Evolutionary conservation across 176 grass and related monocot genomes (phyloP).

Genomic region (Cenchrus purpureus): DNA sequence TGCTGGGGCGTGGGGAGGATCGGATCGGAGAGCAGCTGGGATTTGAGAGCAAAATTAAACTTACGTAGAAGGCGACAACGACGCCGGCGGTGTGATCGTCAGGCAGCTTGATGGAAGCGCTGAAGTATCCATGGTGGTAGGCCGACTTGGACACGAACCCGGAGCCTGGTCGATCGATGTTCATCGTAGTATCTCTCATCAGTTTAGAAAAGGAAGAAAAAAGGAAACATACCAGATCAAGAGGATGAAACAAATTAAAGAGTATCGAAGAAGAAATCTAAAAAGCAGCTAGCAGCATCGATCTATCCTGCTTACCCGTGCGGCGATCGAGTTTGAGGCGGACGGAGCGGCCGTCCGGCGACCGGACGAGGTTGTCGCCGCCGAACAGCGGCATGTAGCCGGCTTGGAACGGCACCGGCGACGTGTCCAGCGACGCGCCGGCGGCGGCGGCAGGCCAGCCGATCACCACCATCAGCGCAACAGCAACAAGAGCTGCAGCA

Average conservation of each 20-base stretch:
- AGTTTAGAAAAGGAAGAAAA: not conserved
- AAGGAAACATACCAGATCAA: not conserved
- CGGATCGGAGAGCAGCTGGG: no score
- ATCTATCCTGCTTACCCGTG: constrained; percentile 46
- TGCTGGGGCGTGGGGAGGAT: no score
- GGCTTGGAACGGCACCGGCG: constrained; percentile 60
- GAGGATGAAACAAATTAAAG: not conserved
- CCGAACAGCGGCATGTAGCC: constrained; percentile 73
- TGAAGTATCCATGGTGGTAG: constrained; percentile 85
- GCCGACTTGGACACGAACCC: constrained; percentile 73
- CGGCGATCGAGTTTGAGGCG: constrained; percentile 65
- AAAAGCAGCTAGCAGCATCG: not conserved
- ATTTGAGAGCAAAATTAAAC: not conserved
- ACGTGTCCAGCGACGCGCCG: constrained; percentile 31
- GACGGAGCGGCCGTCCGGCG: constrained; percentile 50
- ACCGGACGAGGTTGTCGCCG: constrained; percentile 64
- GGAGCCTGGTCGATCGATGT: constrained; percentile 46
- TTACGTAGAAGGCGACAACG: constrained; percentile 90
- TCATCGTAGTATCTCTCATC: no score
- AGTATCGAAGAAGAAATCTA: not conserved
- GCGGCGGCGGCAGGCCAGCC: not conserved
- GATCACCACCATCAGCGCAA: not conserved
- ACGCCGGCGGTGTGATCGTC: constrained; percentile 72
- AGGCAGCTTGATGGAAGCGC: constrained; percentile 84
- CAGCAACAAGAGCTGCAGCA: not conserved